A percentile compares a stretch with the other conserved stretches of the same genome.
Conservation (phyloP, 78 protist genomes). For the Dictyostelium brefeldianum region DNA sequence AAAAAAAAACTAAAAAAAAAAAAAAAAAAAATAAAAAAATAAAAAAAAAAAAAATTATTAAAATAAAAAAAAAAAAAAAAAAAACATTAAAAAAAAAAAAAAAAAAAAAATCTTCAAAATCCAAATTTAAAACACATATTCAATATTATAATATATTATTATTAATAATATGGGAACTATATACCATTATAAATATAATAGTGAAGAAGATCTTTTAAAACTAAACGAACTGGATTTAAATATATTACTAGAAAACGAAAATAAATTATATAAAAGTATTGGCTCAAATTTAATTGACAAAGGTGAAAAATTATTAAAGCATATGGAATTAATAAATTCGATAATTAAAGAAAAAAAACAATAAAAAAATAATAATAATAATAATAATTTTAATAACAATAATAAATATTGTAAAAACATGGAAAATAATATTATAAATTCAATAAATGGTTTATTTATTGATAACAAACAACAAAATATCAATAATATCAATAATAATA, state of each 20-base stretch:
- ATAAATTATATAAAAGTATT: background rate
- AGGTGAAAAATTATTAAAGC: conserved; percentile 41
- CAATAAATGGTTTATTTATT: background rate
- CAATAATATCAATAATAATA: background rate
- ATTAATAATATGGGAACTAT: background rate
- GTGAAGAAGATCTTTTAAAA: background rate
- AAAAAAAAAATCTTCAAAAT: background rate
- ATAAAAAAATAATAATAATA: background rate
- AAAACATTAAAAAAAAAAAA: background rate
- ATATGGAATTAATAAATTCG: conserved; percentile 2
- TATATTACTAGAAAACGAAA: conserved; percentile 10
- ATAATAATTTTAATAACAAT: background rate
- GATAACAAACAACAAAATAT: background rate
- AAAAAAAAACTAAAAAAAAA: background rate
- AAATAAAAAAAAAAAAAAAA: background rate
- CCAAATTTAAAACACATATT: background rate
- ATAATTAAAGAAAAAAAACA: background rate
- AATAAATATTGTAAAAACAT: background rate
- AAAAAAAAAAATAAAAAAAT: background rate
- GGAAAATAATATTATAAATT: background rate
- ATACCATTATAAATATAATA: background rate
- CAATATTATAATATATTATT: background rate
- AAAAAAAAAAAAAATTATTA: background rate
- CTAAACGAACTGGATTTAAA: background rate
- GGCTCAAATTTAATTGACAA: conserved; percentile 56